Evolutionary conservation across 805 yeast species (phyloP), one percentile per base, ranked within the genome.

Genomic region (Clavispora asparagi): DNA sequence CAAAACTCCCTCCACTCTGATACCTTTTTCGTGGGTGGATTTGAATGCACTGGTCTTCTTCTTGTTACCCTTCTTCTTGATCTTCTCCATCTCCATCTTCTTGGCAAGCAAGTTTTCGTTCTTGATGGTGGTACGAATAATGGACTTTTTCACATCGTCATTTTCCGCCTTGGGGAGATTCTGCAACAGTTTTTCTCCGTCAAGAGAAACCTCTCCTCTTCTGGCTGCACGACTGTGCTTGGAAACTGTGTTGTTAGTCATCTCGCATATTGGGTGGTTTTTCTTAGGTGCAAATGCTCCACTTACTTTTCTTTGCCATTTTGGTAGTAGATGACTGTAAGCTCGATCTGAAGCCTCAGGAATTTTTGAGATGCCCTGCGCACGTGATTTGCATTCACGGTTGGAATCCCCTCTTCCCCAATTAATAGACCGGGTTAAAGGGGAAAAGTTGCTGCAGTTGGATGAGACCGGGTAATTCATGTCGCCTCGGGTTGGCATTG

Each of bases 221-320:
- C 91, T 80, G 2, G 94, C 91, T 2, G 90, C 89, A 68, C 94
- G 76, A 39, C 90, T 82, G 50, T 77, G 81, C 53, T 83, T 83
- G 16, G 88, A 82, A 26, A 82, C 76, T 69, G 25, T n/a, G 12
- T 1, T 7, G 62, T 61, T 56, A 60, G 61, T 52, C 5, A 12
- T 33, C 7, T 13, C n/a, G 6, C 28, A 30, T 7, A n/a, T 4
- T 31, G 16, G 36, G 36, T 23, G 36, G 14, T 17, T 1, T 26
- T 8, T 8, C 16, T 12, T 29, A 2, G 11, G n/a, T 6, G 4
- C 8, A 27, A 43, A 6, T 40, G 13, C 10, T 16, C 16, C 25
- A 64, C 74, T 42, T 64, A 69, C 73, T 52, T 54, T 70, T 71
- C 51, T 64, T 70, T 23, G 70, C 74, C 76, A 71, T 70, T 31